phyloP scores from a whole-genome alignment of 1,284 basidiomycete genomes.

The Clitocybe nebularis region DNA sequence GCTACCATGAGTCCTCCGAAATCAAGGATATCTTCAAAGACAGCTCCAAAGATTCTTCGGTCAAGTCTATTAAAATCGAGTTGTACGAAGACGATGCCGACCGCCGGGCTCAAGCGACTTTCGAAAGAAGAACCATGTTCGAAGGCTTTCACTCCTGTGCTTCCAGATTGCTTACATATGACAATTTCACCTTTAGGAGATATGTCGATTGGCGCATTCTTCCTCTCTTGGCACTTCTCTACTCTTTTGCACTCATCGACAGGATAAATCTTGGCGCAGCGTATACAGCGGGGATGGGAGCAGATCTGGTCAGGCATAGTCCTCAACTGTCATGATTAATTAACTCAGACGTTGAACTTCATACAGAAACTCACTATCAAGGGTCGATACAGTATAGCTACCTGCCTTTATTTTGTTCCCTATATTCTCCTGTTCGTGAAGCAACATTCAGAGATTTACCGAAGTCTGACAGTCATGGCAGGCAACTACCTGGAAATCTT shows the following conservation, averaged over 20 bases:
- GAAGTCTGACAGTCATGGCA: conserved; percentile 14
- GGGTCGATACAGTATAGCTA: conserved; percentile 31
- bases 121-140: conserved; percentile 36
- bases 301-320: conserved; percentile 30
- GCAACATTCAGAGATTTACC: not conserved
- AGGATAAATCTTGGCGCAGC: conserved; percentile 41
- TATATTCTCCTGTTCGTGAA: conserved; percentile 31
- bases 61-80: conserved; percentile 20
- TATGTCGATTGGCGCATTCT: conserved; percentile 39
- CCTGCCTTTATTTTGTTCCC: conserved; percentile 34
- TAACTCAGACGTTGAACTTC: no score
- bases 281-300: conserved; percentile 39
- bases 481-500: conserved; percentile 39
- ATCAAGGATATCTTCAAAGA: conserved; percentile 9
- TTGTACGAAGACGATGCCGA: conserved; percentile 11
- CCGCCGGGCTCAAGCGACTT: conserved; percentile 9
- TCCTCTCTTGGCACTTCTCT: conserved; percentile 35
- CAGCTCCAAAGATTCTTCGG: conserved; percentile 9
- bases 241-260: conserved; percentile 40
- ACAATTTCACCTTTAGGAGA: conserved; percentile 24
- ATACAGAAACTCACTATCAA: conserved; percentile 26
- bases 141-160: conserved; percentile 5
- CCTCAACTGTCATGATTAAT: conserved; percentile 1
- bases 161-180: not conserved
- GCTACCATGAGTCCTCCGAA: no score